phyloP scores from a whole-genome alignment of 163 green algal species.

The Chlamydomonas reinhardtii region DNA sequence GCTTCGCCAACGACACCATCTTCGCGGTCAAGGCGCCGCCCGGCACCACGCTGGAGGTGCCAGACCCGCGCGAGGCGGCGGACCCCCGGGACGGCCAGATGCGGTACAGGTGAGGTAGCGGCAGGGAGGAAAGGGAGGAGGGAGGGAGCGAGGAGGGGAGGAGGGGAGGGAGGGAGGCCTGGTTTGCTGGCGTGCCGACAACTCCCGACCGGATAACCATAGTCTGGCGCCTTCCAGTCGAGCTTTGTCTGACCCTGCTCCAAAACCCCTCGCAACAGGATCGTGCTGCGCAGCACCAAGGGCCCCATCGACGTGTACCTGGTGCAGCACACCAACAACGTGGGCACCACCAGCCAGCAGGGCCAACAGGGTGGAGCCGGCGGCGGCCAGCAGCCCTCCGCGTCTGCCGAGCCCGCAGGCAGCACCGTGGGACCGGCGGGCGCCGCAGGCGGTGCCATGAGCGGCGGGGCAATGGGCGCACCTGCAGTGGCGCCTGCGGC shows the following conservation, averaged over 20 bases:
- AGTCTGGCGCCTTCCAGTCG: no score
- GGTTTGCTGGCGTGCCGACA: no score
- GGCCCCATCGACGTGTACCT: conserved; percentile 78
- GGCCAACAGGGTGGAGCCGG: not conserved
- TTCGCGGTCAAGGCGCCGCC: conserved; percentile 92
- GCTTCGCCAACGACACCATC: conserved; percentile 86
- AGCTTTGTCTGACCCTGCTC: no score
- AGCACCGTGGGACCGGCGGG: conserved; percentile 33
- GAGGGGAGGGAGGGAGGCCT: not conserved
- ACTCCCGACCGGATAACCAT: no score
- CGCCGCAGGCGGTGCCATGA: not conserved
- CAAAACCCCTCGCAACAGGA: conserved; percentile 35
- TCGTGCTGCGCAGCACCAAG: conserved; percentile 65
- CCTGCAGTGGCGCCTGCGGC: conserved; percentile 21
- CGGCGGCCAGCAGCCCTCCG: conserved; percentile 5
- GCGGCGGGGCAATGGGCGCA: not conserved
- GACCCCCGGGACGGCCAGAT: conserved; percentile 21
- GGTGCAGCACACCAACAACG: conserved; percentile 64
- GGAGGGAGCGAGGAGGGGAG: not conserved
- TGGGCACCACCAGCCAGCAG: conserved; percentile 29
- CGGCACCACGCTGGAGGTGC: conserved; percentile 90
- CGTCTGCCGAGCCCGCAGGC: conserved; percentile 26
- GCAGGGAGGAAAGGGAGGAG: not conserved
- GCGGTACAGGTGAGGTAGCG: conserved; percentile 18
- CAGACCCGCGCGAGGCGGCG: conserved; percentile 68